Percentiles rank a stretch among this genome's conserved stretches.
phyloP scores from a whole-genome alignment of 2,329 filamentous ascomycete genomes.

The Ceratocystis variospora region DNA sequence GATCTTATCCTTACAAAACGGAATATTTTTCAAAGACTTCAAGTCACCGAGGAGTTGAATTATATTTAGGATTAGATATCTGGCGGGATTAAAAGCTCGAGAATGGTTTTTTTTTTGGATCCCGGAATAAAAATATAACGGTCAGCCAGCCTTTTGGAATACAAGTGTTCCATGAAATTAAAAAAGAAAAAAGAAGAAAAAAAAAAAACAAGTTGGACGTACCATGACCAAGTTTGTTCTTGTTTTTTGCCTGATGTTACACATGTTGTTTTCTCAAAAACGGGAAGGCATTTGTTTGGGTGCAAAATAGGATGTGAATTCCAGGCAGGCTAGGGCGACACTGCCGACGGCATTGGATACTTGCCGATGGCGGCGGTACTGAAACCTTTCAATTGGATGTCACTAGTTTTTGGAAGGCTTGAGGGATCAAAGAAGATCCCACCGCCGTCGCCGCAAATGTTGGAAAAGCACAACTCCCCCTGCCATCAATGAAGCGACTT shows the following conservation, averaged over 20 bases:
- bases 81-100: too few relatives aligned
- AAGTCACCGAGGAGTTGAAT: too few relatives aligned
- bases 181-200: background rate
- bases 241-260: background rate
- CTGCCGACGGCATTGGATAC: background rate
- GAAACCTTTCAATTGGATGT: background rate
- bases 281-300: background rate
- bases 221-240: background rate
- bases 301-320: background rate
- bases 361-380: background rate
- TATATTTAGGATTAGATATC: too few relatives aligned
- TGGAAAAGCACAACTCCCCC: background rate
- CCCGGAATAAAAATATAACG: too few relatives aligned
- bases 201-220: background rate
- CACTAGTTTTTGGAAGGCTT: background rate
- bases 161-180: background rate
- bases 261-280: background rate
- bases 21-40: too few relatives aligned
- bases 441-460: background rate
- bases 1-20: too few relatives aligned
- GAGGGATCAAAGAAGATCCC: background rate
- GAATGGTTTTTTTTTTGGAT: too few relatives aligned
- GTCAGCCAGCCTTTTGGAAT: background rate
- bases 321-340: background rate
- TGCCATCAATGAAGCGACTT: background rate